Conservation (phyloP, 208 protist species). For the Trypanosoma theileri region DNA sequence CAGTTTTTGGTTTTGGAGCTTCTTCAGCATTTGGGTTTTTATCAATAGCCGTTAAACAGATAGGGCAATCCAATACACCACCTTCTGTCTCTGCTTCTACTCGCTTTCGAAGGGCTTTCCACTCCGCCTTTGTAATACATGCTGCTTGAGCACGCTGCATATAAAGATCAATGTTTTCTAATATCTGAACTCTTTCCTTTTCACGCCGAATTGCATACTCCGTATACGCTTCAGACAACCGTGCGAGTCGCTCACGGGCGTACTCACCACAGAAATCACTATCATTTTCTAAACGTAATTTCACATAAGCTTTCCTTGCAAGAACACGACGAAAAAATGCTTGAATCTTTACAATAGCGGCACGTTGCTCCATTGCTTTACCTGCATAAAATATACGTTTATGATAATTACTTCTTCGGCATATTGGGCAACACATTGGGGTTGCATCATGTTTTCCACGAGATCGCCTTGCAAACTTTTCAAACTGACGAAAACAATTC, state of each 20-base stretch:
- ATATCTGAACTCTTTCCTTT: constrained; percentile 31
- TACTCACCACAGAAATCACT: constrained; percentile 59
- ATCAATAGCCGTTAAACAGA: constrained; percentile 22
- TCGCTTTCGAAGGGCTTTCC: constrained; percentile 29
- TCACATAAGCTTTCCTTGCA: constrained; percentile 59
- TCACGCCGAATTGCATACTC: constrained; percentile 47
- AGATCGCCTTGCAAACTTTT: constrained; percentile 60
- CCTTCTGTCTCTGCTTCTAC: constrained; percentile 5
- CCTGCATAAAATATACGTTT: constrained; percentile 82
- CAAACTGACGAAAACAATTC: constrained; percentile 82
- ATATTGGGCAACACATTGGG: constrained; percentile 76
- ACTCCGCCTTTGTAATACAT: constrained; percentile 54
- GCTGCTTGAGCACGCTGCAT: constrained; percentile 52
- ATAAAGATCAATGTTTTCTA: constrained; percentile 44
- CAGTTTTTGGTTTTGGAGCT: constrained; percentile 11
- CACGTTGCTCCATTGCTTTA: constrained; percentile 78
- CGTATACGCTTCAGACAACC: constrained; percentile 61
- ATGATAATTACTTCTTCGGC: constrained; percentile 75
- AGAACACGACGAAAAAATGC: constrained; percentile 56
- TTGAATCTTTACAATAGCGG: constrained; percentile 76
- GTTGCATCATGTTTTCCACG: constrained; percentile 31
- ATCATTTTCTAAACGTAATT: constrained; percentile 49
- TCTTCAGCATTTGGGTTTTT: constrained; percentile 20
- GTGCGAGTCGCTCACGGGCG: constrained; percentile 52
- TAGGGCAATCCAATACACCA: constrained; percentile 25